These are phyloP conservation scores for Cryptosporidium bovis DNA, from an alignment of 169 alveolate genomes.

Conservation along the genomic window DNA sequence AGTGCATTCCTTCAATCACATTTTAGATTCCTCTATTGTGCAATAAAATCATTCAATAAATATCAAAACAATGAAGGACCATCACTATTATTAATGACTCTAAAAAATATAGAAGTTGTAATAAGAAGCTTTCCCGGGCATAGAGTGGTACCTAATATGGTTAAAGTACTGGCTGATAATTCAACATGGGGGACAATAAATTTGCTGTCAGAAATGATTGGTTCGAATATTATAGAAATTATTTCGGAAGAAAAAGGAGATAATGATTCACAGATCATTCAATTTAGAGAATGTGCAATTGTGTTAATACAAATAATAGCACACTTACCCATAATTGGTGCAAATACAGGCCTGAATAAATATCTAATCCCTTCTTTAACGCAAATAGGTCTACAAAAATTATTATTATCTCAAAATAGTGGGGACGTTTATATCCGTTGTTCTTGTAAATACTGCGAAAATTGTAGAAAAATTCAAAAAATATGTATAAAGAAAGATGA, in stretches of 20 bases:
- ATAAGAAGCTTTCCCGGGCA: constrained; percentile 64
- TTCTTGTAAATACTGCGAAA: constrained; percentile 63
- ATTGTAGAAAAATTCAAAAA: constrained; percentile 64
- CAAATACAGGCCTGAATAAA: constrained; percentile 36
- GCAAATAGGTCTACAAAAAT: constrained; percentile 63
- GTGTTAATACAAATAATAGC: constrained; percentile 46
- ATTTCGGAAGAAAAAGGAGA: constrained; percentile 21
- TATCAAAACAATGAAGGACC: constrained; percentile 41
- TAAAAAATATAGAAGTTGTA: constrained; percentile 61
- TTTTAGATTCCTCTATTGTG: constrained; percentile 47
- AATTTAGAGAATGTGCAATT: constrained; percentile 27
- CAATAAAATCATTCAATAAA: constrained; percentile 31
- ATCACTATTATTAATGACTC: constrained; percentile 36
- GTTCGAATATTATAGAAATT: constrained; percentile 47
- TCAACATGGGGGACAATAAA: constrained; percentile 48
- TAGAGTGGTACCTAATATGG: constrained; percentile 60
- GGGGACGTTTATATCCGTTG: constrained; percentile 34
- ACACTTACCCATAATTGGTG: constrained; percentile 59
- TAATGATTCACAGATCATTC: neutral
- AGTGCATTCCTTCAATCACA: constrained; percentile 75
- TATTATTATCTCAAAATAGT: constrained; percentile 35
- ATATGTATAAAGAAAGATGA: constrained; percentile 54
- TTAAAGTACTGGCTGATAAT: constrained; percentile 28
- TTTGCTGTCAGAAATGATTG: constrained; percentile 4
- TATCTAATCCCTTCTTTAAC: constrained; percentile 33